A percentile compares a stretch with the other conserved stretches of the same genome.
Evolutionary conservation across 164 flowering plant genomes (phyloP).

Genomic region (Echeveria elegans): DNA sequence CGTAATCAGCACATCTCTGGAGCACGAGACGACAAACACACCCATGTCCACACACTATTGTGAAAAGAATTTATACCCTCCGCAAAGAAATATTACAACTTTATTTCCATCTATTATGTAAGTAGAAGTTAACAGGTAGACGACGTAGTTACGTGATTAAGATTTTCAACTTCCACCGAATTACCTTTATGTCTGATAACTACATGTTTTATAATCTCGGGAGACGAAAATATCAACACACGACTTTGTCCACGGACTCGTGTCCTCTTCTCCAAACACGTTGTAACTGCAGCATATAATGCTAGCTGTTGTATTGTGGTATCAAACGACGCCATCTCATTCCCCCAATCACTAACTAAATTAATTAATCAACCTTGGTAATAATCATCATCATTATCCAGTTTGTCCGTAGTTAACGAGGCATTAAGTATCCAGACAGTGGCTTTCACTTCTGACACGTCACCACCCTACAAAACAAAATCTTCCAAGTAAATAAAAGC

Average conservation of each 20-base stretch:
- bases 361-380: background rate
- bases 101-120: background rate
- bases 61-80: background rate
- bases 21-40: no score
- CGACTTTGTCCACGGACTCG: background rate
- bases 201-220: background rate
- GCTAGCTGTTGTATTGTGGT: no score
- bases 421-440: background rate
- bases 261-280: background rate
- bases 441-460: background rate
- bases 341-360: background rate
- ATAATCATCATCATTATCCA: background rate
- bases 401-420: background rate
- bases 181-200: background rate
- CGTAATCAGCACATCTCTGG: no score
- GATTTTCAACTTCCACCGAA: background rate
- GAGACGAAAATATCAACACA: background rate
- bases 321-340: no score
- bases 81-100: background rate
- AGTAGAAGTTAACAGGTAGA: background rate
- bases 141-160: slow-evolving; percentile 2
- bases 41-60: no score
- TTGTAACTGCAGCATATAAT: slow-evolving; percentile 2
- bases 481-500: background rate
- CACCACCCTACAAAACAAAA: background rate